phyloP scores from a whole-genome alignment of 306 rosid species.

The Cucurbita moschata region DNA sequence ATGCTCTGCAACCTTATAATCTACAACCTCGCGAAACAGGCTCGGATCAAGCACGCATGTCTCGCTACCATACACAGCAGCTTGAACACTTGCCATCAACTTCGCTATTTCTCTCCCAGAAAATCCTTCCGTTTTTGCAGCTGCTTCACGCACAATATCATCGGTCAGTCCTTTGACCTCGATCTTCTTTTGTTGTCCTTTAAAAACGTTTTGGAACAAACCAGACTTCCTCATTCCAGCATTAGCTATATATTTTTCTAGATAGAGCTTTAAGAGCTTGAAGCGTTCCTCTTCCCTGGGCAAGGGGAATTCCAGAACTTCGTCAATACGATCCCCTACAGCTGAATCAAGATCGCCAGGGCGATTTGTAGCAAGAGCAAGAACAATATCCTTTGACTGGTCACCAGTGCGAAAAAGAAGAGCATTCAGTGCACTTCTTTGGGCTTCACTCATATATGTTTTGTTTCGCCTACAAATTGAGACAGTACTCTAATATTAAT shows the following conservation, averaged over 20 bases:
- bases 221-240: constrained; percentile 62
- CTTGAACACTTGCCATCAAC: constrained; percentile 92
- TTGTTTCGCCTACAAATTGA: constrained; percentile 72
- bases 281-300: constrained; percentile 86
- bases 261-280: constrained; percentile 72
- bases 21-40: constrained; percentile 78
- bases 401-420: constrained; percentile 96
- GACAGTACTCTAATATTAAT: neutral
- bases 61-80: constrained; percentile 84
- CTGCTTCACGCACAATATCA: constrained; percentile 71
- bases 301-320: constrained; percentile 88
- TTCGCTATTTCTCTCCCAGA: constrained; percentile 96
- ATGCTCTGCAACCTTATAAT: constrained; percentile 90
- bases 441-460: constrained; percentile 98
- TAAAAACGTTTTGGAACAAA: constrained; percentile 38
- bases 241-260: constrained; percentile 73
- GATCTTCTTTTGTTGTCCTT: constrained; percentile 44
- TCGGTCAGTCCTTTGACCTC: constrained; percentile 78
- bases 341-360: constrained; percentile 97
- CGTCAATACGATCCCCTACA: constrained; percentile 87
- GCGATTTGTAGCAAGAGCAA: constrained; percentile 94
- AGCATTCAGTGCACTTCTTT: constrained; percentile 96
- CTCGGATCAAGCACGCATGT: constrained; percentile 61
- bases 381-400: constrained; percentile 95
- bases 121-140: constrained; percentile 69